Evolutionary conservation across 2,329 filamentous ascomycete species (phyloP), one percentile per base, ranked within the genome.

Genomic region (Microascus cirrosus): DNA sequence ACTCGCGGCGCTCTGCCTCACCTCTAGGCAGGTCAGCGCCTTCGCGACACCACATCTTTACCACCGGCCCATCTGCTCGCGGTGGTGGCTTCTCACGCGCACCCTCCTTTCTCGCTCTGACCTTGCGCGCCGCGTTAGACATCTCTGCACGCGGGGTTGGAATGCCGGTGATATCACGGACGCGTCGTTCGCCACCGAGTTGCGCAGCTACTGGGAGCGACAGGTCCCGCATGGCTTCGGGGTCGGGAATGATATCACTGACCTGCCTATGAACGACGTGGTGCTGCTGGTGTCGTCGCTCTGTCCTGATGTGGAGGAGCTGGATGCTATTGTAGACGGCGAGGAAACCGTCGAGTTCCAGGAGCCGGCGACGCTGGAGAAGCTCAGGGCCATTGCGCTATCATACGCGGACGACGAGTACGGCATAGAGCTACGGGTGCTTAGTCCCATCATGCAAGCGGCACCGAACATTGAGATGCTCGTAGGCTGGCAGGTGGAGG

Each of bases 11-110:
- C 36, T 58, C 51, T 58, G 56, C 15, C 51, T 50, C 2, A 48
- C 56, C 5, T 58, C 56, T 18, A 54, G 32, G n/a, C 18, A 13
- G 6, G 20, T 54, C 24, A 20, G 45, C 36, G 51, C 34, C 28
- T 24, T 58, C 34, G 51, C 34, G 6, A 58, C 56, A 11, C 52
- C 56, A 2, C 28, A 25, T 22, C 36, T 58, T 7, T 58, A 58
- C 24, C 56, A 58, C 35, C 24, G 32, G 11, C 56, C 56, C 0
- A 34, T 18, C 15, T 54, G 51, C 36, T n/a, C 24, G 11, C 24
- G 24, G 11, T 58, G 56, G 56, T 42, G 34, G 51, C 56, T 54
- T 12, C 51, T 58, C 15, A 35, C 51, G 13, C 35, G 53, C 34
- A 58, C 56, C 7, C 52, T 58, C n/a, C 22, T 58, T 25, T 8